A percentile compares a stretch with the other conserved stretches of the same genome.
phyloP scores from a whole-genome alignment of 331 rosid genomes.

The Rhamnella rubrinervis region DNA sequence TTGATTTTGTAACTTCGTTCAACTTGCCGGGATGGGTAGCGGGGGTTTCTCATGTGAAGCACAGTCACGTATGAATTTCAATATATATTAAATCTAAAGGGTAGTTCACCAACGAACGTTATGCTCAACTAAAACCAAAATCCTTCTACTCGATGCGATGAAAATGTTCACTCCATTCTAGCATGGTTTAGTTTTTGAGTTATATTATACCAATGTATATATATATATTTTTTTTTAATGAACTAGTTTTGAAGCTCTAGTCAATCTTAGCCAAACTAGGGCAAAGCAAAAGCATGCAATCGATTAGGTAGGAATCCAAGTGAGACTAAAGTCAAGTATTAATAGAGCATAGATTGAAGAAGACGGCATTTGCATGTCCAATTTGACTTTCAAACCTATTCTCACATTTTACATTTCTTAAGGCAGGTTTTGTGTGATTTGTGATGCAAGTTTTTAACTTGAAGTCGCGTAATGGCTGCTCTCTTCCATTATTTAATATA shows the following conservation, averaged over 20 bases:
- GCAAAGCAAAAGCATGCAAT: background rate
- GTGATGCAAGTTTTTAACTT: slow-evolving; percentile 23
- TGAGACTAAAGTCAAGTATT: slow-evolving; percentile 29
- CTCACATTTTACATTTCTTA: background rate
- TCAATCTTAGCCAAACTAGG: too few species aligned
- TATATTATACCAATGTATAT: too few species aligned
- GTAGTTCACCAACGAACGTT: too few species aligned
- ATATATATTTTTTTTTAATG: too few species aligned
- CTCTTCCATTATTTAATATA: background rate
- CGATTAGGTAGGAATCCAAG: background rate
- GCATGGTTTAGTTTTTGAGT: too few species aligned
- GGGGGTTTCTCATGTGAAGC: slow-evolving; percentile 14
- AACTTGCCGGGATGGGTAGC: background rate
- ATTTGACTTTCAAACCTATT: slow-evolving; percentile 20
- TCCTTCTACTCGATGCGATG: too few species aligned
- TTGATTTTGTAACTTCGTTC: slow-evolving; percentile 26
- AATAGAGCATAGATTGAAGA: slow-evolving; percentile 16
- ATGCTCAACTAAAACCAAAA: too few species aligned
- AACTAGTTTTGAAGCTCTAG: too few species aligned
- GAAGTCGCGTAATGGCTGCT: background rate
- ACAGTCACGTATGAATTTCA: background rate
- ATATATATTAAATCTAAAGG: too few species aligned
- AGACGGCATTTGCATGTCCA: slow-evolving; percentile 17
- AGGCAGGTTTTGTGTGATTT: slow-evolving; percentile 26
- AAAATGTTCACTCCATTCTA: too few species aligned